Conservation (phyloP, 2,329 filamentous ascomycete genomes). For the Arachnomyces sp. region DNA sequence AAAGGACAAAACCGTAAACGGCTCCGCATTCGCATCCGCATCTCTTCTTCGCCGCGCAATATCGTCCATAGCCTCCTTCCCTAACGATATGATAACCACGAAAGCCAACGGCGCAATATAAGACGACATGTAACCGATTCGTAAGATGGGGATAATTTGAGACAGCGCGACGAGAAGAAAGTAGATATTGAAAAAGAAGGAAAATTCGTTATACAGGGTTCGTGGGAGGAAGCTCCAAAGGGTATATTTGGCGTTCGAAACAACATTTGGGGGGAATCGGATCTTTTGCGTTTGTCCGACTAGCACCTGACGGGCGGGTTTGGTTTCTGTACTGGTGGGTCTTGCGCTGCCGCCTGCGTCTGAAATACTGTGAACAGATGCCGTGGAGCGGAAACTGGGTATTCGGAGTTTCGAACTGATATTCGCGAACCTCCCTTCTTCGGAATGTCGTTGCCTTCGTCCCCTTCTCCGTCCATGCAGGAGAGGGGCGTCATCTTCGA, state of each 20-base stretch:
- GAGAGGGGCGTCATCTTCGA: conserved; percentile 67
- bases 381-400: conserved; percentile 55
- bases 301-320: conserved; percentile 61
- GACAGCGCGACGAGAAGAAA: conserved; percentile 92
- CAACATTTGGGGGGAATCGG: conserved; percentile 78
- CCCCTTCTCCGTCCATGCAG: conserved; percentile 43
- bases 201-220: conserved; percentile 97
- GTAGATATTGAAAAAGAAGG: conserved; percentile 99
- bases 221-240: conserved; percentile 87
- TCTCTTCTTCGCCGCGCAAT: conserved; percentile 78
- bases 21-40: conserved; percentile 87
- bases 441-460: conserved; percentile 26
- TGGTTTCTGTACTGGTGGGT: conserved; percentile 24
- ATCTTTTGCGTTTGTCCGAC: conserved; percentile 66
- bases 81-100: conserved; percentile 83
- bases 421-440: conserved; percentile 30
- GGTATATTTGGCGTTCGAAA: conserved; percentile 98
- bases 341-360: conserved; percentile 30
- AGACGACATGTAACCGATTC: conserved; percentile 89
- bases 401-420: conserved; percentile 52
- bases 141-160: conserved; percentile 78
- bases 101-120: conserved; percentile 90
- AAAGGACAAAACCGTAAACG: conserved; percentile 70
- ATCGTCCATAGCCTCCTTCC: conserved; percentile 93
- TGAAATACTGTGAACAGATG: conserved; percentile 19